Base-by-base conservation (phyloP, 768 basidiomycete species). In the Pulveroboletus ravenelii region DNA sequence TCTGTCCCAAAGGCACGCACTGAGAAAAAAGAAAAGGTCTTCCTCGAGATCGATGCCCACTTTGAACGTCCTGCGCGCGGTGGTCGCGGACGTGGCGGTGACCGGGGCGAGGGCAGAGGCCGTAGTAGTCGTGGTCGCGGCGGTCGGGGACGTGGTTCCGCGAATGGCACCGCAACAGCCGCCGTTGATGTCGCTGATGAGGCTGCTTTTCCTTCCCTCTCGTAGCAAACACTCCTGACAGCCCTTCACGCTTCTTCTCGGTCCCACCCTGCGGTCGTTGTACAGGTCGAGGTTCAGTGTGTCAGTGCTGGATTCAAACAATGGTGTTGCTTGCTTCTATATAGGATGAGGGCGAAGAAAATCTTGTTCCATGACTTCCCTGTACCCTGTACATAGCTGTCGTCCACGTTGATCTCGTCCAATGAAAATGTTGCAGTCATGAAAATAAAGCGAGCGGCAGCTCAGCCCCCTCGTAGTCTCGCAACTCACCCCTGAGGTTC, bases 21-120 rank as follows among this genome's bases (percentile, higher is more conserved):
- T 53, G 86, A 90, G 76, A 92, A 91, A 75, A 85, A 89, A 61
- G 89, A 92, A 70, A 96, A 95, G 70, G 81, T 92, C 60, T 89
- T 78, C 74, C 76, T 98, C 64, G 93, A 95, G 65, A 90, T 97
- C 67, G 92, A 96, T 14, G 89, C 84, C 48, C 88, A 80, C 62
- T 93, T 93, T 67, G 86, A 92, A 39, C 85, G 86, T 57, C 91
- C 91, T 47, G 67, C 75, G n/a, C 81, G 87, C 56, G 80, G 81
- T 52, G 79, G 80, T 25, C 78, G 79, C 53, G 75, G 78, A 18
- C 68, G 76, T 29, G 72, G 72, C 12, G 69, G 71, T 18, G 74
- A 74, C 47, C 74, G 82, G 53, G 76, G 77, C 41, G 74, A 75
- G 63, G 70, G 69, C 55, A 74, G 80, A 51, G 74, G 70, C 13